Base-by-base conservation (phyloP, 169 alveolate species). In the Cryptosporidium felis region DNA sequence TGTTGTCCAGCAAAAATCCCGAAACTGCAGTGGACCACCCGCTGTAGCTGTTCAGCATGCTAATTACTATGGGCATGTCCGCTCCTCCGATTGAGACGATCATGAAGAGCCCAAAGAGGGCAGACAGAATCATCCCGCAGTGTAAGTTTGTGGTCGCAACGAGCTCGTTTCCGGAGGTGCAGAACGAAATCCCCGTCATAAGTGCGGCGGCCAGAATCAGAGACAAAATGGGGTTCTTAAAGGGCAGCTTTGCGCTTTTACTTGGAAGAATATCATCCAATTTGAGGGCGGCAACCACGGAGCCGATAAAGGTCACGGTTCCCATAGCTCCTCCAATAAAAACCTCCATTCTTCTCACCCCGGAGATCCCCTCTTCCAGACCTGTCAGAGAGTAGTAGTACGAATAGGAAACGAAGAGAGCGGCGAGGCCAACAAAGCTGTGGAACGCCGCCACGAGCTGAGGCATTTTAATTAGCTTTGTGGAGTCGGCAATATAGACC, bases 41-140 rank as follows among this genome's bases (percentile, higher is more conserved):
- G 26, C 94, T 89, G 80, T 94, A 92, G 60, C 95, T 90, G 88
- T 93, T 94, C 58, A 94, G 63, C 80, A 93, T 93, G 14, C 96
- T 91, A 60, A 94, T 91, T 45, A 92, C 93, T 66, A 94, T 94
- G 1, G 96, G 96, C 96, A 94, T 93, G 65, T 94, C 96, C 42
- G 93, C 94, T 42, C 91, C 92, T 41, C 95, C 96, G 42, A 93
- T 92, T 18, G 92, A 26, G 65, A 94, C 93, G 58, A 94, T 94
- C 62, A 95, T 85, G 60, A 93, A 95, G 82, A 90, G 92, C 32
- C 96, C 98, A 58, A 91, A 89, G 89, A 67, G 74, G 89, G 92
- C 94, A 80, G 74, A 49, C 4, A 74, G 46, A 34, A 74, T 74
- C 62, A 81, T 63, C 10, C 90, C 90, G 46, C 85, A 66, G 21